Evolutionary conservation across 2,329 filamentous ascomycete species (phyloP).

Genomic region (Colletotrichum destructivum): DNA sequence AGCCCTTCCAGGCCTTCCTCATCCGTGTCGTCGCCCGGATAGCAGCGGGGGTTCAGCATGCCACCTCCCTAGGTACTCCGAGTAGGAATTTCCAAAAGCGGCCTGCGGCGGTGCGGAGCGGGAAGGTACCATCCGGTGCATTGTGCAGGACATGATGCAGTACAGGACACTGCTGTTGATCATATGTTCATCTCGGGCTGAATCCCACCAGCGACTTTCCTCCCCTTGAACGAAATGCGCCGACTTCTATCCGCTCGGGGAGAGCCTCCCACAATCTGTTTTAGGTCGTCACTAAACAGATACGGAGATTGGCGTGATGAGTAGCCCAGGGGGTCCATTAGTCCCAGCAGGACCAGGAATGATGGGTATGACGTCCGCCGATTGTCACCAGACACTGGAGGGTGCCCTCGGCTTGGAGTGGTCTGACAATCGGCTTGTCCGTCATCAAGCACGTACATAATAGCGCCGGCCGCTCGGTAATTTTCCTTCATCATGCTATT

Average conservation of each 20-base stretch:
- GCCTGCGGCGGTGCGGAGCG: slow-evolving; percentile 15
- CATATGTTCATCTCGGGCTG: slow-evolving; percentile 3
- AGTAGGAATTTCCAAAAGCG: slow-evolving; percentile 20
- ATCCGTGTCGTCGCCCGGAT: slow-evolving; percentile 26
- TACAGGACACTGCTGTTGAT: neutral
- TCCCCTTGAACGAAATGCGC: neutral
- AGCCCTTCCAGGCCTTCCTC: slow-evolving; percentile 20
- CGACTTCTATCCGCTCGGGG: neutral
- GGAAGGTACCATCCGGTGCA: slow-evolving; percentile 31
- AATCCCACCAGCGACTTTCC: slow-evolving; percentile 15
- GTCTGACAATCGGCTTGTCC: slow-evolving; percentile 35
- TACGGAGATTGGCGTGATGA: slow-evolving; percentile 5
- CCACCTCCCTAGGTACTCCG: neutral
- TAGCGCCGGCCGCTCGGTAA: slow-evolving; percentile 22
- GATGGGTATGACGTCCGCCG: slow-evolving; percentile 28
- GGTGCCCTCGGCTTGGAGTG: slow-evolving; percentile 22
- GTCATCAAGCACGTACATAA: slow-evolving; percentile 26
- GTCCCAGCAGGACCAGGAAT: neutral
- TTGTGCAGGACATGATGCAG: too few relatives aligned
- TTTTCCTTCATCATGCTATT: slow-evolving; percentile 29
- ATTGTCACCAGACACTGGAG: slow-evolving; percentile 23
- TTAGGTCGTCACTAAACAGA: neutral
- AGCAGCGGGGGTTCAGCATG: slow-evolving; percentile 33
- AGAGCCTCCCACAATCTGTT: neutral
- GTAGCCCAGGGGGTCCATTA: neutral